A percentile compares a stretch with the other conserved stretches of the same genome.
These are phyloP conservation scores for Paratinospora sagittata DNA, from an alignment of 164 flowering plant species.

Conservation along the genomic window DNA sequence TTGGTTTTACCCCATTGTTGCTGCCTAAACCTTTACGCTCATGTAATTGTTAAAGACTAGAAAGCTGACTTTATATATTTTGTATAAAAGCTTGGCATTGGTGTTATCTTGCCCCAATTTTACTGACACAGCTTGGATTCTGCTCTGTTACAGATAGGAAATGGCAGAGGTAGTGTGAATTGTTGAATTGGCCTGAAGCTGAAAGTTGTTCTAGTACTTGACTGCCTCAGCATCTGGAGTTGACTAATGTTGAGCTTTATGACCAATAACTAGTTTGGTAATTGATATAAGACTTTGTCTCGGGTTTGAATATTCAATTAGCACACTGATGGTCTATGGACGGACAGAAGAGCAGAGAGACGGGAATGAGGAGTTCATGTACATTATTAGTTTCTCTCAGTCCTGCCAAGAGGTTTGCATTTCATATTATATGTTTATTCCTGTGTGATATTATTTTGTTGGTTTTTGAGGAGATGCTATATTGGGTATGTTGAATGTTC, in stretches of 20 bases:
- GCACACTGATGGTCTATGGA: background rate
- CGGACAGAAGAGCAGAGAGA: background rate
- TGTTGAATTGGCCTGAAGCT: conserved; percentile 1
- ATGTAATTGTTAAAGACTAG: too few species aligned
- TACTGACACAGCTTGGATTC: conserved; percentile 4
- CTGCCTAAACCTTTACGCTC: too few species aligned
- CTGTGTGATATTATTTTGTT: conserved; percentile 10
- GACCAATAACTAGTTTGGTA: background rate
- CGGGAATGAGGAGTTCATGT: conserved; percentile 7
- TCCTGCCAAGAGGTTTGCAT: conserved; percentile 10
- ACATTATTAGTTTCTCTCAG: background rate
- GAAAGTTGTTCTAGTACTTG: background rate
- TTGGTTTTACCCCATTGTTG: too few species aligned
- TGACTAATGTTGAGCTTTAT: conserved; percentile 8
- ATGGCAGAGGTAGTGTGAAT: conserved; percentile 56
- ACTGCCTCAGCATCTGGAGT: conserved; percentile 6
- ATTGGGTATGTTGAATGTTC: background rate
- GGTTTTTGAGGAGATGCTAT: conserved; percentile 5
- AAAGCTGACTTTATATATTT: too few species aligned
- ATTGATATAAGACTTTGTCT: background rate
- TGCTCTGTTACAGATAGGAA: conserved; percentile 48
- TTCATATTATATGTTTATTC: conserved; percentile 4
- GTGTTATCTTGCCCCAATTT: background rate
- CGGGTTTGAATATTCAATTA: background rate
- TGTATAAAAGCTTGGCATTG: background rate